Evolutionary conservation across 768 basidiomycete genomes (phyloP).

Genomic region (Tylopilus balloui): DNA sequence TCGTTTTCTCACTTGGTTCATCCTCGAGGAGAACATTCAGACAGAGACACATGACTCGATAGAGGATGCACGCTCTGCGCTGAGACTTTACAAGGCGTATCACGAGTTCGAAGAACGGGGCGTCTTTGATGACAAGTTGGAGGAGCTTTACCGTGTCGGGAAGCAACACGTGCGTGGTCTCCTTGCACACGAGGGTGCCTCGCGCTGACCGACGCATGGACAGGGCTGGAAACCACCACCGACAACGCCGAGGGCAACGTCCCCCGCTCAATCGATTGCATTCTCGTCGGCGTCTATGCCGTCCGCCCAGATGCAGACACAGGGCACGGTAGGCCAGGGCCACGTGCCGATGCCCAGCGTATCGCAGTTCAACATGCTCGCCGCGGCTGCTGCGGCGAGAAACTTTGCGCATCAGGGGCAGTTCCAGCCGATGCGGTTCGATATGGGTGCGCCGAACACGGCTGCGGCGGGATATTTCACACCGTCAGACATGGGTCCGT

Average conservation of each 20-base stretch:
- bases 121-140: conserved; percentile 81
- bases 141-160: conserved; percentile 78
- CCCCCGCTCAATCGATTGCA: background rate
- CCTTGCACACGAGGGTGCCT: too few relatives aligned
- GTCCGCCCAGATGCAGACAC: background rate
- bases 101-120: conserved; percentile 70
- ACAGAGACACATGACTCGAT: conserved; percentile 97
- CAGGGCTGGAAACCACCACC: conserved; percentile 59
- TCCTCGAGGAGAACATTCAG: conserved; percentile 90
- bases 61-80: conserved; percentile 87
- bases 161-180: conserved; percentile 57
- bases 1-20: conserved; percentile 90
- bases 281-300: conserved; percentile 4
- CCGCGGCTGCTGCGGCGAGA: conserved; percentile 20
- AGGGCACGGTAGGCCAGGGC: background rate
- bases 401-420: conserved; percentile 22
- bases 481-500: conserved; percentile 12
- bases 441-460: conserved; percentile 11
- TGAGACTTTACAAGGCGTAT: conserved; percentile 81
- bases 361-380: conserved; percentile 29
- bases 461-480: conserved; percentile 19
- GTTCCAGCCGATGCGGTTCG: conserved; percentile 22
- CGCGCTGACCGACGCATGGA: background rate
- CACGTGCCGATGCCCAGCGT: conserved; percentile 6
- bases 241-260: background rate